phyloP scores from a whole-genome alignment of 2,329 filamentous ascomycete species.

The Trichocomaceae sp. region DNA sequence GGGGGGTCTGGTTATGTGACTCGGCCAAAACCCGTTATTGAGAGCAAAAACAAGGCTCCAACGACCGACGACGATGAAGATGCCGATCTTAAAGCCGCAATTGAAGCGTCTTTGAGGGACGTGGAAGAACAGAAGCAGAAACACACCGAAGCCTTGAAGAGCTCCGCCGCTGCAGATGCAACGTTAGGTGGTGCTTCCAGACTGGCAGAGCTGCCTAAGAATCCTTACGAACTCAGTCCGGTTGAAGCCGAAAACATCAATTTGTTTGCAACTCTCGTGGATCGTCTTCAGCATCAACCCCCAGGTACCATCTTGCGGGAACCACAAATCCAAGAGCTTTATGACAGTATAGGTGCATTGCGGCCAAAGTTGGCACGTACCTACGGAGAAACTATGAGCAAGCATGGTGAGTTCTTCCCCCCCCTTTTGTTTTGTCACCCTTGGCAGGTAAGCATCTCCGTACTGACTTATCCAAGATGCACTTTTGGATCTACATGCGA shows the following conservation, averaged over 20 bases:
- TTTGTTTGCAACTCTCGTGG: conserved; percentile 86
- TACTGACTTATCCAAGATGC: conserved; percentile 56
- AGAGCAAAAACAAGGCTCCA: conserved; percentile 16
- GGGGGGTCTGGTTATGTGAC: conserved; percentile 64
- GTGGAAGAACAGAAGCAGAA: conserved; percentile 98
- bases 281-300: conserved; percentile 88
- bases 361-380: conserved; percentile 90
- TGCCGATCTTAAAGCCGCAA: conserved; percentile 85
- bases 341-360: conserved; percentile 91
- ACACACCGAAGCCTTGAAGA: conserved; percentile 75
- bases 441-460: conserved; percentile 15
- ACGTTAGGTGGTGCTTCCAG: conserved; percentile 46
- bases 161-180: conserved; percentile 58
- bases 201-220: conserved; percentile 60
- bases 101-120: conserved; percentile 87
- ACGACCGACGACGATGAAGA: conserved; percentile 71
- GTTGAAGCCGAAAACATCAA: conserved; percentile 98
- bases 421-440: background rate
- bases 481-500: conserved; percentile 85
- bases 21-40: conserved; percentile 43
- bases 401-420: conserved; percentile 63
- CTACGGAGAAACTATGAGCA: conserved; percentile 99
- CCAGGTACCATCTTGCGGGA: conserved; percentile 94
- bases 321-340: conserved; percentile 95
- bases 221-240: conserved; percentile 87